Evolutionary conservation across 192 early-diverging fungal species (phyloP), one percentile per base, ranked within the genome.

Genomic region (Chytriomyces hyalinus): DNA sequence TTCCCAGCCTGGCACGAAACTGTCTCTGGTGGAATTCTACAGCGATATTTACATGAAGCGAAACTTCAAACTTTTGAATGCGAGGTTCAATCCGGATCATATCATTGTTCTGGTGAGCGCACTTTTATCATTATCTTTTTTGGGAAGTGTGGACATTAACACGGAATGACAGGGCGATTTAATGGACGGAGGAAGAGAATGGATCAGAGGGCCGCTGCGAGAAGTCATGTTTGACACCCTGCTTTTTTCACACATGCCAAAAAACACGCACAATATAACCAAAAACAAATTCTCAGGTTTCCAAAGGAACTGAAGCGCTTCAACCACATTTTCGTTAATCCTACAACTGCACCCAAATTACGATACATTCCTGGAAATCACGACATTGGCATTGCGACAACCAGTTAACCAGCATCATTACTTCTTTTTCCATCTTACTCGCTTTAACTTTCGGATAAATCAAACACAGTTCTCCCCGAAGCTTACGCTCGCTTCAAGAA

Each of bases 351-450:
- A 22, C 85, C 83, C 0, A 44, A 66, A 0, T 80, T 90, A 3
- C 85, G 87, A 13, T 85, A 92, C 75, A 90, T 93, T 81, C 92
- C 92, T 3, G 97, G 97, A 5, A 98, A 96, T 82, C 97, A 98
- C 80, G 97, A 98, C 80, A 90, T 96, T 60, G 97, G 97, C 0
- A 93, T 85, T 76, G 87, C 84, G 1, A 48, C 60, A 48, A 75
- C 66, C 10, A 77, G 80, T 81, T 61, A 61, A 20, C 17, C 10
- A 6, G 15, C 24, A 0, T 36, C 10, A 69, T 43, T 43, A 49
- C 20, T 20, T 3, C 15, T 10, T 24, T 24, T 10, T 9, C 17
- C 13, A 59, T 1, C 11, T 17, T 0, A 13, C 26, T 75, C 45
- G 10, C 13, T 48, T 13, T 13, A 64, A 46, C 36, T 26, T 75